Evolutionary conservation across 805 yeast genomes (phyloP).

Genomic region (Barnettozyma californica): DNA sequence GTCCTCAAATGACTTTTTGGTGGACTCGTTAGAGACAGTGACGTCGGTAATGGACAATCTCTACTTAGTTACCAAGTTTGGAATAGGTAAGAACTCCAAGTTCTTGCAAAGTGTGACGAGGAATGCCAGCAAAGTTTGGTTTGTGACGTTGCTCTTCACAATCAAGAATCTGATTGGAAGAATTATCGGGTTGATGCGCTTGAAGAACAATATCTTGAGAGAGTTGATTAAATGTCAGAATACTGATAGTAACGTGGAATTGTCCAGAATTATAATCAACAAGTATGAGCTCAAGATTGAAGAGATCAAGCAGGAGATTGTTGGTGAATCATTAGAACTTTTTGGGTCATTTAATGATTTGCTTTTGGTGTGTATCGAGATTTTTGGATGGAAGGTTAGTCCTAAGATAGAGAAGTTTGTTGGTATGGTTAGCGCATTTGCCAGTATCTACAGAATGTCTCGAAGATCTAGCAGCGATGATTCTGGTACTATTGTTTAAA

Average conservation of each 20-base stretch:
- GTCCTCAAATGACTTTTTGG: constrained; percentile 6
- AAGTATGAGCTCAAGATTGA: constrained; percentile 12
- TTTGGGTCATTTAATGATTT: constrained; percentile 15
- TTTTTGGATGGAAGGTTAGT: constrained; percentile 13
- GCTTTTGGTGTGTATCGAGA: constrained; percentile 15
- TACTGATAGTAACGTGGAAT: neutral
- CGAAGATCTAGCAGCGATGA: constrained; percentile 3
- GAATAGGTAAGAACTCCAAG: constrained; percentile 12
- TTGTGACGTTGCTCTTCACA: constrained; percentile 13
- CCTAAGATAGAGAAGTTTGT: constrained; percentile 11
- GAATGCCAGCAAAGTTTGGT: constrained; percentile 17
- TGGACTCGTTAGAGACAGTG: constrained; percentile 12
- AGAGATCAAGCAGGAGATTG: constrained; percentile 8
- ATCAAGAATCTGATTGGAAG: constrained; percentile 9
- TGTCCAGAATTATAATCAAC: constrained; percentile 7
- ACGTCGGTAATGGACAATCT: constrained; percentile 18
- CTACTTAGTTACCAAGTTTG: constrained; percentile 13
- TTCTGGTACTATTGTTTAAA: neutral
- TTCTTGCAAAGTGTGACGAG: constrained; percentile 1
- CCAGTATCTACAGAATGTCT: constrained; percentile 19
- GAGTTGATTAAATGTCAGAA: constrained; percentile 10
- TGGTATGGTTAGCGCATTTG: constrained; percentile 12
- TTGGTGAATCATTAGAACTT: constrained; percentile 8
- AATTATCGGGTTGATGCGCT: constrained; percentile 4
- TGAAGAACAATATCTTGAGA: constrained; percentile 3